These are phyloP conservation scores for Cryptosporidium ryanae DNA, from an alignment of 169 alveolate species.

Conservation along the genomic window DNA sequence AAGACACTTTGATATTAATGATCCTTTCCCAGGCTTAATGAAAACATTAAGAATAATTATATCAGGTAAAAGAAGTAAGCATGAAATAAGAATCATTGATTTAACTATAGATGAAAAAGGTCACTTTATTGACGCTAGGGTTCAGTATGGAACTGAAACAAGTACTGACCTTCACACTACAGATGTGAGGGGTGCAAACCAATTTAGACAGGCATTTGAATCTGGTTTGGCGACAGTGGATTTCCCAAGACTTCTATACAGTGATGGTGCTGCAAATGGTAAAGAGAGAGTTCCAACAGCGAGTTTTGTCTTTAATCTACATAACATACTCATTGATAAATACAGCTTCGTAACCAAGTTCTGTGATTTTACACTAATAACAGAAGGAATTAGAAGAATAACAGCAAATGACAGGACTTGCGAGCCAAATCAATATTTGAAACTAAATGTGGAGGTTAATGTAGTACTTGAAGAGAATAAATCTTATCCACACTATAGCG, in stretches of 20 bases:
- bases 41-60: slow-evolving; percentile 65
- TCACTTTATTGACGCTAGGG: slow-evolving; percentile 69
- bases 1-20: slow-evolving; percentile 70
- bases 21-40: slow-evolving; percentile 72
- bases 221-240: slow-evolving; percentile 73
- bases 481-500: slow-evolving; percentile 71
- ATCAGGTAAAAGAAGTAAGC: slow-evolving; percentile 69
- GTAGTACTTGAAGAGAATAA: slow-evolving; percentile 37
- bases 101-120: slow-evolving; percentile 68
- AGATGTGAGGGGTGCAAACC: slow-evolving; percentile 74
- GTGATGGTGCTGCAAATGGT: slow-evolving; percentile 75
- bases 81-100: slow-evolving; percentile 65
- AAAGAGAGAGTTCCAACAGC: slow-evolving; percentile 75
- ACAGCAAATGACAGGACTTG: slow-evolving; percentile 75
- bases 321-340: slow-evolving; percentile 58
- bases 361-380: slow-evolving; percentile 62
- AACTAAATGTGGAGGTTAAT: slow-evolving; percentile 63
- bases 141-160: slow-evolving; percentile 68
- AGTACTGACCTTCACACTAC: slow-evolving; percentile 65
- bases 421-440: slow-evolving; percentile 68
- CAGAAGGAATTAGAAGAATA: slow-evolving; percentile 68
- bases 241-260: slow-evolving; percentile 59
- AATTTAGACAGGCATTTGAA: slow-evolving; percentile 75
- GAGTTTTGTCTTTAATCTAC: slow-evolving; percentile 65
- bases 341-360: slow-evolving; percentile 64